Percentiles rank a stretch among this genome's conserved stretches.
These are phyloP conservation scores for Puccinia novopanici DNA, from an alignment of 1,284 basidiomycete species.

Conservation along the genomic window DNA sequence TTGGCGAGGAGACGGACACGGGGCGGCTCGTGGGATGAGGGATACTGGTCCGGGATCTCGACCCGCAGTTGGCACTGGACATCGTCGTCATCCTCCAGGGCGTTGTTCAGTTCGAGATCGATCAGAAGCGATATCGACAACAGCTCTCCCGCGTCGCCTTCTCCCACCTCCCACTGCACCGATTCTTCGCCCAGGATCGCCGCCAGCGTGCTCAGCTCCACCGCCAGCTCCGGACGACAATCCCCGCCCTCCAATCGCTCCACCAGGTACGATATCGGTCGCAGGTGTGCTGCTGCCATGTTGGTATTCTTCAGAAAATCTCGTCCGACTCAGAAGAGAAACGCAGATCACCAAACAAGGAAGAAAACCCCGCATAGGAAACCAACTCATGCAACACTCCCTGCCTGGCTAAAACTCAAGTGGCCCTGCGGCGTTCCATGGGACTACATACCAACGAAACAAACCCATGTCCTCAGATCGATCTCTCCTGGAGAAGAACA, in stretches of 20 bases:
- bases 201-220: conserved; percentile 65
- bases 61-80: conserved; percentile 64
- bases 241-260: neutral
- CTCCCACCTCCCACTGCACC: neutral
- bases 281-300: too few relatives aligned
- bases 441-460: too few relatives aligned
- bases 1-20: conserved; percentile 81
- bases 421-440: too few relatives aligned
- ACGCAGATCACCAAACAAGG: too few relatives aligned
- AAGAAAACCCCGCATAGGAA: too few relatives aligned
- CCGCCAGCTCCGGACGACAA: conserved; percentile 3
- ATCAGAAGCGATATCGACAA: neutral
- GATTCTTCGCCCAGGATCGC: conserved; percentile 71
- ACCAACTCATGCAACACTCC: too few relatives aligned
- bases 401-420: too few relatives aligned
- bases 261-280: neutral
- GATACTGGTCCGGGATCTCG: conserved; percentile 73
- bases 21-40: conserved; percentile 67
- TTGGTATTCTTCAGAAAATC: too few relatives aligned
- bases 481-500: too few relatives aligned
- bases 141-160: neutral
- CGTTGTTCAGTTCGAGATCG: neutral
- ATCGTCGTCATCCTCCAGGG: neutral
- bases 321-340: too few relatives aligned
- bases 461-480: too few relatives aligned